phyloP scores from a whole-genome alignment of 2,329 filamentous ascomycete species.

The Penicillium sp. region DNA sequence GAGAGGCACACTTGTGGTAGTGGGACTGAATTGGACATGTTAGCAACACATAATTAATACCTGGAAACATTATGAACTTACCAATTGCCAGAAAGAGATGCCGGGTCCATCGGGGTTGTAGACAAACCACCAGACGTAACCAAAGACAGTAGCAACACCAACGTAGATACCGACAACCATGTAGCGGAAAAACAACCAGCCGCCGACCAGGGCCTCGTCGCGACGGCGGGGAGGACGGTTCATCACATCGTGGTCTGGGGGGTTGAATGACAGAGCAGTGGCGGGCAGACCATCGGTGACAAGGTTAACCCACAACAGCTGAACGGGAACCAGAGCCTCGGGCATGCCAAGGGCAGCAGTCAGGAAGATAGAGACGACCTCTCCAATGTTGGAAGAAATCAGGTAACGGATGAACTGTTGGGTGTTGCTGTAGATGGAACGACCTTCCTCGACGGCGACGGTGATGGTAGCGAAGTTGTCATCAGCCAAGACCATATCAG shows the following conservation, averaged over 20 bases:
- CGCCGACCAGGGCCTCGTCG: slow-evolving; percentile 86
- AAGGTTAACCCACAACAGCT: slow-evolving; percentile 97
- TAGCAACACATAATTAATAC: slow-evolving; percentile 12
- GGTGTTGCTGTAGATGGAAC: slow-evolving; percentile 99
- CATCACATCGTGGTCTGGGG: slow-evolving; percentile 98
- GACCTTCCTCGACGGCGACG: slow-evolving; percentile 91
- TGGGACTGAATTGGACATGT: slow-evolving; percentile 54
- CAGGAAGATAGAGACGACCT: slow-evolving; percentile 98
- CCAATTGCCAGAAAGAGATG: slow-evolving; percentile 84
- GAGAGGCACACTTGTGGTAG: slow-evolving; percentile 86
- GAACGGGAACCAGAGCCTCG: slow-evolving; percentile 93
- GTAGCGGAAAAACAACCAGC: slow-evolving; percentile 97
- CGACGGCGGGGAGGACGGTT: slow-evolving; percentile 85
- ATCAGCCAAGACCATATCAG: slow-evolving; percentile 97
- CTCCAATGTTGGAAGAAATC: slow-evolving; percentile 98
- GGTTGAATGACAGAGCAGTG: slow-evolving; percentile 96
- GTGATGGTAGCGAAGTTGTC: slow-evolving; percentile 99
- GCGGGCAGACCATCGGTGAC: slow-evolving; percentile 96
- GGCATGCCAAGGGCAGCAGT: slow-evolving; percentile 97
- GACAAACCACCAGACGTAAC: slow-evolving; percentile 99
- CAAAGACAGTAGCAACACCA: slow-evolving; percentile 88
- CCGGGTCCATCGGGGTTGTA: slow-evolving; percentile 87
- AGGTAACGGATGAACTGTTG: slow-evolving; percentile 99
- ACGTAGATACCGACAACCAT: slow-evolving; percentile 95
- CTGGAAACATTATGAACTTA: slow-evolving; percentile 38